Evolutionary conservation across 495 filamentous ascomycete species (phyloP), one percentile per base, ranked within the genome.

Genomic region (Corynascus novoguineensis): DNA sequence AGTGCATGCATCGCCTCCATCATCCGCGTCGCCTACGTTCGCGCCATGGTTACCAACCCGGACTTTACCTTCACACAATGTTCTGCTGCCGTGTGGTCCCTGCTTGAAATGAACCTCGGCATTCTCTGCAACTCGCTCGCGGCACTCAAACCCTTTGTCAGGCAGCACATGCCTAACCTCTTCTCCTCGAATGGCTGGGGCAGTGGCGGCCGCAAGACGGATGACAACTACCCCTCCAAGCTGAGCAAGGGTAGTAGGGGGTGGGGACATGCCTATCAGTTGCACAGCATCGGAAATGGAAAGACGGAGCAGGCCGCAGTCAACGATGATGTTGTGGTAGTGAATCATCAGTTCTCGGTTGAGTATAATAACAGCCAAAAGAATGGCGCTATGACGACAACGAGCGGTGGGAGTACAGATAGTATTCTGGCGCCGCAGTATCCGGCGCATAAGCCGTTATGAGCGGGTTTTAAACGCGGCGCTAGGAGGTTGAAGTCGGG

Each of bases 51-150:
- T 22, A 28, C 40, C 47, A 48, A 55, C 35, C 25, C 54, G 17
- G 62, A 67, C 52, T 11, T 59, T 2, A 64, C 64, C 25, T 64
- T 57, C 49, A 44, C 50, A 19, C 53, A 67, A 25, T 60, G 59
- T 32, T 54, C 59, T 1, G 48, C 59, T n/a, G 61, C 56, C n/a
- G 62, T 74, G 15, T 78, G 74, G 75, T 76, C 75, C 6, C 61
- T 62, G 1, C 55, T 75, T 4, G 73, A 75, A 32, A 62, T 72
- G 21, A 71, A 68, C 57, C 54, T 73, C 7, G 72, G 68, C 10
- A 69, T 75, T 24, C 55, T 72, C 29, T 73, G 71, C 32, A 38
- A 38, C 31, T 37, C 31, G 31, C 31, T 38, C 10, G 32, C 32
- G 11, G 31, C 31, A 11, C 48, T 51, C 32, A 51, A 51, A 22